A percentile compares a stretch with the other conserved stretches of the same genome.
Evolutionary conservation across 805 yeast species (phyloP).

Genomic region (Ogataea siamensis): DNA sequence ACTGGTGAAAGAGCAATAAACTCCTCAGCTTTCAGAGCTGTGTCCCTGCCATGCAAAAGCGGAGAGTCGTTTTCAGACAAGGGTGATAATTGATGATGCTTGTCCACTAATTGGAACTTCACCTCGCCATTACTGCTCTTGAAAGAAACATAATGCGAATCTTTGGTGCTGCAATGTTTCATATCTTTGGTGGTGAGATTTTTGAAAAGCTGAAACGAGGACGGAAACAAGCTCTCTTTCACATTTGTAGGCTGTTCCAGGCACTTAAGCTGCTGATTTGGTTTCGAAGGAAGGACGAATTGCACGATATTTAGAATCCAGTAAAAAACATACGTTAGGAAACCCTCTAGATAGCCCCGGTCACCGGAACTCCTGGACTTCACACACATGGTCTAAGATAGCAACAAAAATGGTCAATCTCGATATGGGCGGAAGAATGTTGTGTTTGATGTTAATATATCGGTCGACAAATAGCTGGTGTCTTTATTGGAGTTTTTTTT

Average conservation of each 20-base stretch:
- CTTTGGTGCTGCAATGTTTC: constrained; percentile 45
- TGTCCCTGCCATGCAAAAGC: not conserved
- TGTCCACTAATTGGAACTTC: constrained; percentile 54
- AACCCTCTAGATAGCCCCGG: constrained; percentile 2
- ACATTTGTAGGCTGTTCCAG: not conserved
- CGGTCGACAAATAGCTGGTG: not conserved
- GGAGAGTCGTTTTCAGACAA: constrained; percentile 26
- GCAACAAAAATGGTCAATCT: not conserved
- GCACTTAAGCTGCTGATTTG: not conserved
- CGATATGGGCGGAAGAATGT: not conserved
- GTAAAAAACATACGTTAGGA: not conserved
- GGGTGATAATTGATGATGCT: constrained; percentile 29
- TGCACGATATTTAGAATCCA: constrained; percentile 1
- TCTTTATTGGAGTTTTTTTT: not conserved
- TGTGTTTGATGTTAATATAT: not conserved
- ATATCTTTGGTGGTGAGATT: constrained; percentile 23
- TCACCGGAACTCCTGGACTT: not conserved
- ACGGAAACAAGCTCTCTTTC: constrained; percentile 16
- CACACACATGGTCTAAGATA: not conserved
- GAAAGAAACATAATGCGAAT: constrained; percentile 50
- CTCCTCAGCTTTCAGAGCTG: constrained; percentile 5
- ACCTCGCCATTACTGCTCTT: constrained; percentile 53
- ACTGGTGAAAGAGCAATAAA: constrained; percentile 34
- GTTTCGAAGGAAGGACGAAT: constrained; percentile 1
- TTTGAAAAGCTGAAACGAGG: constrained; percentile 12